Percentiles rank a stretch among this genome's conserved stretches.
These are phyloP conservation scores for Litchi chinensis DNA, from an alignment of 345 rosid genomes.

Conservation along the genomic window DNA sequence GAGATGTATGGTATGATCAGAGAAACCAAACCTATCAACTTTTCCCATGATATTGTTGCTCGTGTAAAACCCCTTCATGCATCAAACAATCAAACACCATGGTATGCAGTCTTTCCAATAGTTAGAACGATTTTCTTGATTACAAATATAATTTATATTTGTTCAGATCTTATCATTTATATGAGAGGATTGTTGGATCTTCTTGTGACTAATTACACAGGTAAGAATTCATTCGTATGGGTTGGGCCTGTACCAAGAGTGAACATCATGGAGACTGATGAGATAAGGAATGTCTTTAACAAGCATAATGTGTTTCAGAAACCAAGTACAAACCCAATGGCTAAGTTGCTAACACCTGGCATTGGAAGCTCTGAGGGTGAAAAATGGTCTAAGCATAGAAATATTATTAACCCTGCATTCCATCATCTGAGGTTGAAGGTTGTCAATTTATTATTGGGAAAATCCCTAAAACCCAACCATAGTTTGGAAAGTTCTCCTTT, in stretches of 20 bases:
- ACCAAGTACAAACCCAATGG: constrained; percentile 3
- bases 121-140: too few species aligned
- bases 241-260: constrained; percentile 19
- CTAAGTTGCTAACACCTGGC: constrained; percentile 5
- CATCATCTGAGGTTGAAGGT: constrained; percentile 11
- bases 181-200: too few species aligned
- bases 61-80: neutral
- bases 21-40: neutral
- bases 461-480: too few species aligned
- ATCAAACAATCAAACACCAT: neutral
- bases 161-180: too few species aligned
- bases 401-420: neutral
- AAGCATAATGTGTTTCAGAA: constrained; percentile 17
- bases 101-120: neutral
- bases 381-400: neutral
- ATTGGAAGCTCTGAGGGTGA: neutral
- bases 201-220: constrained; percentile 4
- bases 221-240: constrained; percentile 27
- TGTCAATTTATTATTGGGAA: too few species aligned
- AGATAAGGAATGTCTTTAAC: constrained; percentile 20
- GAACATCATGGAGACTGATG: constrained; percentile 17
- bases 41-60: neutral
- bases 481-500: too few species aligned
- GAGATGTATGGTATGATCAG: neutral
- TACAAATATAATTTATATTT: too few species aligned